Evolutionary conservation across 768 basidiomycete genomes (phyloP).

Genomic region (Pulveroboletus sp.): DNA sequence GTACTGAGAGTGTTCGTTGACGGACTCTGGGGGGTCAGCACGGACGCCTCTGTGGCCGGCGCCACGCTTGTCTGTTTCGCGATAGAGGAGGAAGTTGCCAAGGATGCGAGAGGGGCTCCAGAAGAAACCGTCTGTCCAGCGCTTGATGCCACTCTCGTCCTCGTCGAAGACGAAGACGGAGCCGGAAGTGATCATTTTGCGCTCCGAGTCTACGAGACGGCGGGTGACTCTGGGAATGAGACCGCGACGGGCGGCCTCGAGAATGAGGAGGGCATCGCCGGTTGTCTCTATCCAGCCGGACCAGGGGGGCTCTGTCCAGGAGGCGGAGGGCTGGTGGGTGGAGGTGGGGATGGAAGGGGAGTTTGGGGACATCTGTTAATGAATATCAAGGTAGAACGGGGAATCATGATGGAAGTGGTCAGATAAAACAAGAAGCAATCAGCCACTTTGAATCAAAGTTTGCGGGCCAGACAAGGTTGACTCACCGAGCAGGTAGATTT

Average conservation of each 20-base stretch:
- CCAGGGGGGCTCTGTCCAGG: slow-evolving; percentile 88
- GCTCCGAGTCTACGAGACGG: slow-evolving; percentile 86
- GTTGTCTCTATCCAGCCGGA: slow-evolving; percentile 95
- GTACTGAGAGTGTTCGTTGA: slow-evolving; percentile 37
- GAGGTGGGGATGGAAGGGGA: slow-evolving; percentile 13
- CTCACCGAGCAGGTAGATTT: slow-evolving; percentile 63
- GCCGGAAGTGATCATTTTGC: slow-evolving; percentile 88
- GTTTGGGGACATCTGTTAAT: slow-evolving; percentile 26
- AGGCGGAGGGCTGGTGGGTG: slow-evolving; percentile 31
- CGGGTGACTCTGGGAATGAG: slow-evolving; percentile 90
- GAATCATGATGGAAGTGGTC: slow-evolving; percentile 11
- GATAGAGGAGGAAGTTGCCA: slow-evolving; percentile 93
- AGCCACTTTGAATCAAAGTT: slow-evolving; percentile 40
- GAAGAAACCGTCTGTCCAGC: slow-evolving; percentile 96
- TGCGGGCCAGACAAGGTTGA: slow-evolving; percentile 54
- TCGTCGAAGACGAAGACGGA: slow-evolving; percentile 98
- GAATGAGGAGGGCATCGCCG: slow-evolving; percentile 91
- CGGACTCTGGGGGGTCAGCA: slow-evolving; percentile 35
- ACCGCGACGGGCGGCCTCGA: slow-evolving; percentile 87
- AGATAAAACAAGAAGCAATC: slow-evolving; percentile 10
- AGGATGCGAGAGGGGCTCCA: slow-evolving; percentile 93
- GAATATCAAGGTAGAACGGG: background rate
- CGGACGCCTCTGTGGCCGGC: slow-evolving; percentile 55
- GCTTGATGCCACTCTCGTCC: slow-evolving; percentile 94
- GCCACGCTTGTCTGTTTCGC: slow-evolving; percentile 85